A percentile compares a stretch with the other conserved stretches of the same genome.
Conservation (phyloP, 371 early-diverging fungal genomes). For the Mucor velutinosus region DNA sequence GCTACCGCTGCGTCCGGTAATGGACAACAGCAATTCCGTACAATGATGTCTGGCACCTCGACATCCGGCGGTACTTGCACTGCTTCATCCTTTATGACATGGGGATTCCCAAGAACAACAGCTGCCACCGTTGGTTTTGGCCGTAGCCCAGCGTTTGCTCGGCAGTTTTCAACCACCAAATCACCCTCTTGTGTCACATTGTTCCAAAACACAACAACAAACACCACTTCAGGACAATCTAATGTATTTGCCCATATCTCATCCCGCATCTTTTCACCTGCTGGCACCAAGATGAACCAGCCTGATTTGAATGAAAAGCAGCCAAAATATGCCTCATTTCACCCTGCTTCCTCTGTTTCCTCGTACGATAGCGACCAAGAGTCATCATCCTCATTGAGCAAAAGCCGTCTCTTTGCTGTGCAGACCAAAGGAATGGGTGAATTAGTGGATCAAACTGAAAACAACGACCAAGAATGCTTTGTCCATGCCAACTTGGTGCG, state of each 20-base stretch:
- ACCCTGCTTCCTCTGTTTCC: not conserved
- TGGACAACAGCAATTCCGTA: constrained; percentile 22
- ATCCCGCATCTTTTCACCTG: constrained; percentile 32
- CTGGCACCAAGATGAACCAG: constrained; percentile 15
- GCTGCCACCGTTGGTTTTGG: constrained; percentile 17
- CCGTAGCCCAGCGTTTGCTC: constrained; percentile 13
- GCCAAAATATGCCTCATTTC: not conserved
- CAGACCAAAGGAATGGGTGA: constrained; percentile 10
- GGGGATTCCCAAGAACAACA: constrained; percentile 28
- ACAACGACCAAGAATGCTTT: not conserved
- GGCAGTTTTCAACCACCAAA: constrained; percentile 32
- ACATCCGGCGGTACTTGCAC: constrained; percentile 7
- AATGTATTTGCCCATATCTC: constrained; percentile 25
- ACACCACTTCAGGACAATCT: constrained; percentile 8
- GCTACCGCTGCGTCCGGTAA: not conserved
- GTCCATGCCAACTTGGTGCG: not conserved
- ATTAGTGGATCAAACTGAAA: not conserved
- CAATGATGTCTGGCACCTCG: constrained; percentile 25
- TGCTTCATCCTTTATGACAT: constrained; percentile 10
- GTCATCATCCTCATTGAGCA: not conserved
- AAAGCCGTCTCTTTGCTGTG: not conserved
- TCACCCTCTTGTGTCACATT: constrained; percentile 19
- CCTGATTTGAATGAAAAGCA: constrained; percentile 5
- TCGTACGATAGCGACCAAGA: not conserved
- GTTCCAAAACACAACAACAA: constrained; percentile 19